Evolutionary conservation across 257 asterid species (phyloP), one percentile per base, ranked within the genome.

Genomic region (Penstemon barbatus): DNA sequence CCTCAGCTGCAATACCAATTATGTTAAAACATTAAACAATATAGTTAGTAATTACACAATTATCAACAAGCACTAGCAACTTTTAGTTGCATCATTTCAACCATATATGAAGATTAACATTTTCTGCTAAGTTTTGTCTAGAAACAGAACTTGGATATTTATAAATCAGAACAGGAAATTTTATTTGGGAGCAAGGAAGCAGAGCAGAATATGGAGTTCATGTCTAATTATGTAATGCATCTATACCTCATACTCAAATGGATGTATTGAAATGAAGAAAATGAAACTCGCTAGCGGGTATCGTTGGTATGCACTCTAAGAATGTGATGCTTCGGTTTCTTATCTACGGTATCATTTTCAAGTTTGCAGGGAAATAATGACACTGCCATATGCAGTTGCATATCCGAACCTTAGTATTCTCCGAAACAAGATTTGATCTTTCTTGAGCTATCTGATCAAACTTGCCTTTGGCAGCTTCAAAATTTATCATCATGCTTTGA

Each of bases 391-490:
- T 57, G 66, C 59, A 68, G 63, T 63, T 18, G 37, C 60, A 56
- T 15, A 13, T 52, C 64, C 74, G 63, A 43, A 91, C 97, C 97
- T 86, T 72, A 62, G 53, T 50, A 63, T 83, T 82, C 82, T 85
- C 84, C 75, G 69, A 57, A 63, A 78, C 75, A 76, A 84, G 78
- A 69, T 81, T 67, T 18, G 73, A 63, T 77, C 81, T 87, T 69
- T 65, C 75, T 74, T 80, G 84, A 76, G 74, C 75, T 77, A 87
- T 77, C 78, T 72, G 74, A 71, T 81, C 84, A 58, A 83, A 66
- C 72, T 84, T 87, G 66, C 82, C 68, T 66, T 75, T 80, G 63
- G 88, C 92, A 62, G 84, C 84, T 71, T 78, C 80, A 77, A 81
- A 56, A 54, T 86, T 78, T 70, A 54, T 66, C 67, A 57, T 81